Percentiles rank a stretch among this genome's conserved stretches.
Conservation (phyloP, 1,284 basidiomycete species). For the Porodaedalea pini region DNA sequence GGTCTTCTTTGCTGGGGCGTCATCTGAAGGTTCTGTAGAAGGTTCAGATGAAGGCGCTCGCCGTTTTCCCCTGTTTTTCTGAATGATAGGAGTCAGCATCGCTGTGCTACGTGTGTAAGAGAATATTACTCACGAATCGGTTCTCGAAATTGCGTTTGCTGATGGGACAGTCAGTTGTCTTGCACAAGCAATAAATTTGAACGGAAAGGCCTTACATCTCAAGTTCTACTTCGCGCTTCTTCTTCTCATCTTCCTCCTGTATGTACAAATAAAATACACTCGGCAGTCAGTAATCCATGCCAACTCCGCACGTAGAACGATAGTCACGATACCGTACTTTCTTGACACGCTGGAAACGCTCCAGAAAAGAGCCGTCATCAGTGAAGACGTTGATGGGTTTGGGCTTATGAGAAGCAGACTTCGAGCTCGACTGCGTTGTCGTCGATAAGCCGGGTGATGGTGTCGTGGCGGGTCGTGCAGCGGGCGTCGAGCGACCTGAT, state of each 20-base stretch:
- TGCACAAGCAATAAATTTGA: neutral
- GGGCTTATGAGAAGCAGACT: slow-evolving; percentile 29
- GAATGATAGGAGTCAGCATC: slow-evolving; percentile 5
- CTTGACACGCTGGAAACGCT: slow-evolving; percentile 51
- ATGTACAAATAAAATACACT: too few species aligned
- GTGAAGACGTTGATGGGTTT: slow-evolving; percentile 55
- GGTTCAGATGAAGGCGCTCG: slow-evolving; percentile 38
- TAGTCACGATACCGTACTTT: slow-evolving; percentile 35
- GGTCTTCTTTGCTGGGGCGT: slow-evolving; percentile 38
- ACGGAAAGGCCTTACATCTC: slow-evolving; percentile 38
- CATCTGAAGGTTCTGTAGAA: slow-evolving; percentile 29
- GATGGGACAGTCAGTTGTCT: slow-evolving; percentile 13
- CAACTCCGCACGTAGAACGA: neutral
- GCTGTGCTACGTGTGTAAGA: neutral
- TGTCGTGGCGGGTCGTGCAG: neutral
- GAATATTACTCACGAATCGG: slow-evolving; percentile 51
- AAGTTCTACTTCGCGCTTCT: slow-evolving; percentile 47
- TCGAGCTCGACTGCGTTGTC: slow-evolving; percentile 11
- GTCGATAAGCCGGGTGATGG: too few species aligned
- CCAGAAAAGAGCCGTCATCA: slow-evolving; percentile 56
- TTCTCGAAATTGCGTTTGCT: slow-evolving; percentile 59
- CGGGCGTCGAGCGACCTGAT: neutral
- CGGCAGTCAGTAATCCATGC: neutral
- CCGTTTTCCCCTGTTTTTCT: slow-evolving; percentile 65
- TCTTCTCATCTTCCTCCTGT: slow-evolving; percentile 59